Percentiles rank a stretch among this genome's conserved stretches.
Evolutionary conservation across 2,329 filamentous ascomycete species (phyloP).

Genomic region (Cryphonectria nitschkei): DNA sequence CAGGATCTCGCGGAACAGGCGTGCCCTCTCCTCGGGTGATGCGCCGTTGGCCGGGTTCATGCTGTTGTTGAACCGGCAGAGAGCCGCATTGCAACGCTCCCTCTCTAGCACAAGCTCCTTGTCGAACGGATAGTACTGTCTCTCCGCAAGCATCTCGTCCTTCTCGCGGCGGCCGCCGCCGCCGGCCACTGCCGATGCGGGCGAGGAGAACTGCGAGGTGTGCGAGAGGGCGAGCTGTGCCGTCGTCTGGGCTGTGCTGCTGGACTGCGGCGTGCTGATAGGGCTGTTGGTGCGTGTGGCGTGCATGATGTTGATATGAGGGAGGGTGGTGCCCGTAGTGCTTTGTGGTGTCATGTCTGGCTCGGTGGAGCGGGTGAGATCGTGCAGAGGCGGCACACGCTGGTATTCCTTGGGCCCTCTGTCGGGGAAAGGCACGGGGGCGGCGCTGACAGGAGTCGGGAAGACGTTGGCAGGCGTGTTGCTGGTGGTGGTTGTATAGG

Average conservation of each 20-base stretch:
- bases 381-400: conserved; percentile 64
- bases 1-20: conserved; percentile 73
- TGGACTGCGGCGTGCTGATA: conserved; percentile 43
- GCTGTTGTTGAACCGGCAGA: conserved; percentile 86
- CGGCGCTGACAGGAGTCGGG: conserved; percentile 65
- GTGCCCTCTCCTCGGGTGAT: conserved; percentile 67
- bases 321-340: conserved; percentile 50
- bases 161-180: conserved; percentile 66
- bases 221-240: conserved; percentile 64
- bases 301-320: conserved; percentile 61
- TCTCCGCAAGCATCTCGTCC: conserved; percentile 84
- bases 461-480: conserved; percentile 56
- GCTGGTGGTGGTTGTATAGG: conserved; percentile 51
- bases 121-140: conserved; percentile 79
- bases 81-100: conserved; percentile 79
- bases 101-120: conserved; percentile 80
- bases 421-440: conserved; percentile 48
- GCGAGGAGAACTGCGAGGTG: conserved; percentile 48
- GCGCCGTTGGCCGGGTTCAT: conserved; percentile 75
- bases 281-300: conserved; percentile 55
- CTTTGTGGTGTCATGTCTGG: conserved; percentile 57
- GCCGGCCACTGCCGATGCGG: neutral
- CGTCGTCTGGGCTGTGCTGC: conserved; percentile 54
- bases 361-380: conserved; percentile 57
- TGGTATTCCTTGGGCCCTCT: conserved; percentile 60